Percentiles rank a stretch among this genome's conserved stretches.
Evolutionary conservation across 768 basidiomycete species (phyloP).

Genomic region (Glaciozyma martinii): DNA sequence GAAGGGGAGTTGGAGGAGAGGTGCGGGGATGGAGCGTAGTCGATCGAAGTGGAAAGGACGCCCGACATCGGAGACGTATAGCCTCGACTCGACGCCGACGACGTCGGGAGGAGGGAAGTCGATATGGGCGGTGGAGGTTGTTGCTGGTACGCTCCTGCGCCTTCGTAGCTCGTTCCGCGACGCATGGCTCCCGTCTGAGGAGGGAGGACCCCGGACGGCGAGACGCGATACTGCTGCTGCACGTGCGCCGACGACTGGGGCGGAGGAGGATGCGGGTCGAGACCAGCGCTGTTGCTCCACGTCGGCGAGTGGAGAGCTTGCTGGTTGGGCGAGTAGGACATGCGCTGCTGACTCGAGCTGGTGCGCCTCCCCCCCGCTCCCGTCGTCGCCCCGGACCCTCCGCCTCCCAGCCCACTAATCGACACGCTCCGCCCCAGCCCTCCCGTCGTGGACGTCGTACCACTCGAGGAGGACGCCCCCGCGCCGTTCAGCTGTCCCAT

Average conservation of each 20-base stretch:
- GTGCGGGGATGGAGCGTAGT: neutral
- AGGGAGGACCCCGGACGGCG: neutral
- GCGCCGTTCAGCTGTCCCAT: neutral
- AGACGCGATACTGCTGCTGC: neutral
- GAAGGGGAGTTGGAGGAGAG: neutral
- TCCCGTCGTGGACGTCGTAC: neutral
- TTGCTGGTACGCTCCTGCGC: neutral
- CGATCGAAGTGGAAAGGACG: neutral
- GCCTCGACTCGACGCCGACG: neutral
- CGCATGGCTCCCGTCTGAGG: constrained; percentile 5
- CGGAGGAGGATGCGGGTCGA: neutral
- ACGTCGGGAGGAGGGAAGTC: constrained; percentile 13
- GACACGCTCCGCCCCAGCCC: too few relatives aligned
- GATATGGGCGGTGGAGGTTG: neutral
- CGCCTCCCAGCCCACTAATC: too few relatives aligned
- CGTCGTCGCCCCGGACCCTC: too few relatives aligned
- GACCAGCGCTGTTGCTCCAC: neutral
- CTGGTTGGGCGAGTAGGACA: constrained; percentile 15
- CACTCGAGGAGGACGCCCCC: neutral
- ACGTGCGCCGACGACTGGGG: neutral
- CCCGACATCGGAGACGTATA: constrained; percentile 8
- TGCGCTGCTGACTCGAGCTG: neutral
- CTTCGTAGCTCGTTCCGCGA: constrained; percentile 13
- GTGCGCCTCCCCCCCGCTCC: too few relatives aligned
- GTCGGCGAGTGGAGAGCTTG: neutral